Evolutionary conservation across 1,139 yeast species (phyloP).

Genomic region (Fermentozyma sake): DNA sequence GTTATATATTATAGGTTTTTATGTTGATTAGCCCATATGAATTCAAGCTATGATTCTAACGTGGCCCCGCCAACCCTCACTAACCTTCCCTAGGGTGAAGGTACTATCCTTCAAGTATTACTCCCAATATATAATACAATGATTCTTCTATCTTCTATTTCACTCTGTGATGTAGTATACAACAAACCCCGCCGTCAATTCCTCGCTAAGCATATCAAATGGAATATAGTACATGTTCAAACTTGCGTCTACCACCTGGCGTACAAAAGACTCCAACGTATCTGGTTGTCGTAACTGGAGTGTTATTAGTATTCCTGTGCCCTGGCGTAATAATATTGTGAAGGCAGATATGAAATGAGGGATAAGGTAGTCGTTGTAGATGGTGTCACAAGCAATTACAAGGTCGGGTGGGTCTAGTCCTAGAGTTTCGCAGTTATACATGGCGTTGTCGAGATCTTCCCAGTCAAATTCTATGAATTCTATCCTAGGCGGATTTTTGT

Average conservation of each 20-base stretch:
- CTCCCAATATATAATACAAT: too few species aligned
- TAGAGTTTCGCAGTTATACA: slow-evolving; percentile 14
- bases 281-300: slow-evolving; percentile 56
- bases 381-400: slow-evolving; percentile 64
- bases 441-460: slow-evolving; percentile 47
- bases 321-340: slow-evolving; percentile 23
- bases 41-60: too few species aligned
- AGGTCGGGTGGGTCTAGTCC: slow-evolving; percentile 29
- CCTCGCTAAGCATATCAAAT: slow-evolving; percentile 20
- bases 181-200: slow-evolving; percentile 38
- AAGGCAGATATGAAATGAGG: slow-evolving; percentile 47
- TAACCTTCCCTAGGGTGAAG: too few species aligned
- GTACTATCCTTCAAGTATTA: too few species aligned
- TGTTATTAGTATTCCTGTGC: slow-evolving; percentile 41
- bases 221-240: slow-evolving; percentile 25
- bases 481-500: slow-evolving; percentile 14
- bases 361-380: slow-evolving; percentile 62
- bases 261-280: slow-evolving; percentile 46
- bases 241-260: slow-evolving; percentile 13
- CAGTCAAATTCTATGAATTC: slow-evolving; percentile 59
- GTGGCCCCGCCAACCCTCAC: too few species aligned
- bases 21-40: too few species aligned
- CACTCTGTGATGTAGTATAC: slow-evolving; percentile 44
- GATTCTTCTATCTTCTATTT: too few species aligned
- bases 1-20: too few species aligned